Conservation (phyloP, 2,329 filamentous ascomycete species). For the Neofusicoccum parvum region DNA sequence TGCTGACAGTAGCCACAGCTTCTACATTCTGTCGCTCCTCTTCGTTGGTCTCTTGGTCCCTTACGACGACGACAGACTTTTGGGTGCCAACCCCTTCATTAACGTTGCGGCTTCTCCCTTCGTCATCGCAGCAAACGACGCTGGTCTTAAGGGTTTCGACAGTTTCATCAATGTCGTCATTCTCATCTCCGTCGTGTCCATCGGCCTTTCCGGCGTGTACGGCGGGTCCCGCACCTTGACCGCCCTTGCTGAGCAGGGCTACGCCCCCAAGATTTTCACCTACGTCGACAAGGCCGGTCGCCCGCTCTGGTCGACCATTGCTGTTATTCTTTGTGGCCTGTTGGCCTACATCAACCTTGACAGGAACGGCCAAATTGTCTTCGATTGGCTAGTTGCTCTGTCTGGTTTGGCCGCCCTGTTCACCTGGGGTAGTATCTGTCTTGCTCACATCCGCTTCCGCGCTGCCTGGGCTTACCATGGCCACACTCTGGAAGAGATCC, state of each 20-base stretch:
- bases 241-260: slow-evolving; percentile 78
- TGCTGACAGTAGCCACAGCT: slow-evolving; percentile 40
- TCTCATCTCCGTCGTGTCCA: slow-evolving; percentile 83
- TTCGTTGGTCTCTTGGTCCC: slow-evolving; percentile 82
- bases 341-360: slow-evolving; percentile 71
- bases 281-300: slow-evolving; percentile 65
- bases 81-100: slow-evolving; percentile 58
- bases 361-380: slow-evolving; percentile 61
- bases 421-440: slow-evolving; percentile 82
- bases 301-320: slow-evolving; percentile 56
- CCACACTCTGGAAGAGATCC: slow-evolving; percentile 47
- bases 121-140: slow-evolving; percentile 86
- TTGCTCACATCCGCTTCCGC: slow-evolving; percentile 92
- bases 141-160: slow-evolving; percentile 77
- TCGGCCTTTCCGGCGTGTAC: slow-evolving; percentile 90
- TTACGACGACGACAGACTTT: slow-evolving; percentile 66
- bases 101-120: slow-evolving; percentile 83
- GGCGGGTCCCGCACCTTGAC: slow-evolving; percentile 88
- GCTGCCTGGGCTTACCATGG: slow-evolving; percentile 44
- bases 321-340: slow-evolving; percentile 67
- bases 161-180: slow-evolving; percentile 96
- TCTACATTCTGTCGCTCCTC: slow-evolving; percentile 82
- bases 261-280: slow-evolving; percentile 58
- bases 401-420: slow-evolving; percentile 75
- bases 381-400: slow-evolving; percentile 78